Base-by-base conservation (phyloP, 1,284 basidiomycete species). In the Puccinia polysora region DNA sequence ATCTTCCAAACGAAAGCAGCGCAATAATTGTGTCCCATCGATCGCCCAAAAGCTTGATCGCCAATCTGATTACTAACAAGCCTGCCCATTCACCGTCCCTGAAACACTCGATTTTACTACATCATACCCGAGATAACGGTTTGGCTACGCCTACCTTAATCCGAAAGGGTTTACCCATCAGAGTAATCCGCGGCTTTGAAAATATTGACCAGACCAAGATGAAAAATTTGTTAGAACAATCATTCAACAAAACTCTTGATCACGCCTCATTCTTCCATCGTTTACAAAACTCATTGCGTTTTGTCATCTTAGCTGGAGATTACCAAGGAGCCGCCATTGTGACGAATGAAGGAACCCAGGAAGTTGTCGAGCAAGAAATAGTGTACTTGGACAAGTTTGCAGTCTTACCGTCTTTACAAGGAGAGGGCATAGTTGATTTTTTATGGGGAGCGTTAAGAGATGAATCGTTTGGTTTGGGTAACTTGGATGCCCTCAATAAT, bases 321-420 rank as follows among this genome's bases (percentile, higher is more conserved):
- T 98, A 98, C 80, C 88, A 88, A 15, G 96, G 93, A 55, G 91
- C 91, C 2, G 96, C 95, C 3, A 87, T 99, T 76, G 93, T 97
- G 68, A 99, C 96, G 18, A 87, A 86, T 75, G 95, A 98, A 79
- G 82, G 80, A 1, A 76, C 75, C 56, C 80, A 70, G 59, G 40
- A 71, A 23, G 40, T n/a, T 7, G n/a, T 78, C 23, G 77, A 81
- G 2, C 73, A 76, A 28, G 77, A 81, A 0, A 89, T 98, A 74
- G 88, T 90, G 15, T 99, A 99, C 80, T 85, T 99, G 64, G 96
- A 99, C 85, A 99, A 99, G 81, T 99, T 99, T 80, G 95, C 94
- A 15, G 93, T 99, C 49, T 83, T 95, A 53, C 96, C 96, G 0
- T 87, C 84, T 73, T 86, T 97, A 80, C 96, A 98, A 80, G 96